These are phyloP conservation scores for Populus tremula DNA, from an alignment of 345 rosid species.

Conservation along the genomic window DNA sequence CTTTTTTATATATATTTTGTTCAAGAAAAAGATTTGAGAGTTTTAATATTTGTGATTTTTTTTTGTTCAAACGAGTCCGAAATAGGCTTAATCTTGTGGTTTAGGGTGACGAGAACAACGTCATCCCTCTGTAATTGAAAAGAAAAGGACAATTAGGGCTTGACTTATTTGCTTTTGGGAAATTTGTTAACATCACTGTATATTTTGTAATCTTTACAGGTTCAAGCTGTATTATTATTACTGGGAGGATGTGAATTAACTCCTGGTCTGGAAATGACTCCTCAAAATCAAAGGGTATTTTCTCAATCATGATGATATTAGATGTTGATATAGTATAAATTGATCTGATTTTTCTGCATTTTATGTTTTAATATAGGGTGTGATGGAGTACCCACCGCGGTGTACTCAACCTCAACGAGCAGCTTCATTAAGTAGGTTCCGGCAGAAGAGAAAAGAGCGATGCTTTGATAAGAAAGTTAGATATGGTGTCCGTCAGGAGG, in stretches of 20 bases:
- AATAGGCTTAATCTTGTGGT: neutral
- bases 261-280: constrained; percentile 53
- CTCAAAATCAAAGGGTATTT: constrained; percentile 59
- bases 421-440: constrained; percentile 78
- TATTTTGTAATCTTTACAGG: constrained; percentile 35
- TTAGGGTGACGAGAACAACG: neutral
- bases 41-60: neutral
- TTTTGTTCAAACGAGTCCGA: neutral
- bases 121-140: neutral
- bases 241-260: constrained; percentile 75
- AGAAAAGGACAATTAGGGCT: neutral
- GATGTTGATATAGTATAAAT: neutral
- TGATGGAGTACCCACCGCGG: constrained; percentile 53
- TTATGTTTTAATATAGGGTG: constrained; percentile 35
- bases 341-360: neutral
- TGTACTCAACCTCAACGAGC: constrained; percentile 81
- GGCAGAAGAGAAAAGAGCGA: constrained; percentile 90
- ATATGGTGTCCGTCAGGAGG: constrained; percentile 95
- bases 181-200: neutral
- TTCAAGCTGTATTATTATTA: constrained; percentile 70
- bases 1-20: neutral
- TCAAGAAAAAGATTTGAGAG: neutral
- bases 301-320: neutral
- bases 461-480: constrained; percentile 93
- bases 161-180: constrained; percentile 6